Percentiles rank a stretch among this genome's conserved stretches.
Evolutionary conservation across 192 early-diverging fungal genomes (phyloP).

Genomic region (Backusella parvicylindrica): DNA sequence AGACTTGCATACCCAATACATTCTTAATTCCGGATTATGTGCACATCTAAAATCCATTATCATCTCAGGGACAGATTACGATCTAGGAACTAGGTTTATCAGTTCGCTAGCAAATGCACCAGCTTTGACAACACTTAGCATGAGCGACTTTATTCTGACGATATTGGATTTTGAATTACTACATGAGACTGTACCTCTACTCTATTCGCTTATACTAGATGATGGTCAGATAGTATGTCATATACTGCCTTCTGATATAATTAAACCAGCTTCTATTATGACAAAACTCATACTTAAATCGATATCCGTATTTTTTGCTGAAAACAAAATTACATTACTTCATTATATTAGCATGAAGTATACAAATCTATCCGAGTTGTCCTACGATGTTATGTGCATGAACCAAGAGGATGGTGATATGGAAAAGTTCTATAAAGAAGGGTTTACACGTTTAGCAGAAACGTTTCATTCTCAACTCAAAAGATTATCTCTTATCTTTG

Average conservation of each 20-base stretch:
- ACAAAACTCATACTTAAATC: neutral
- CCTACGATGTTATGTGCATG: neutral
- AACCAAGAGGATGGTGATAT: neutral
- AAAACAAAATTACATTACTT: neutral
- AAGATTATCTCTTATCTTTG: neutral
- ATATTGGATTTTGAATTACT: neutral
- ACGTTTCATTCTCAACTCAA: neutral
- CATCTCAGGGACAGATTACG: neutral
- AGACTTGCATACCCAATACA: neutral
- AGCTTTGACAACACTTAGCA: neutral
- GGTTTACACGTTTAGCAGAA: neutral
- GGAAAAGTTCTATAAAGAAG: neutral
- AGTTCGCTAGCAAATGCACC: neutral
- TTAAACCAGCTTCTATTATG: neutral
- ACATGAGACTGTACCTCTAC: neutral
- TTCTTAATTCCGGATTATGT: neutral
- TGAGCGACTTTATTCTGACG: neutral
- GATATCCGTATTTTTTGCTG: neutral
- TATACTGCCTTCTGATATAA: neutral
- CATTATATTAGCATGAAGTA: neutral
- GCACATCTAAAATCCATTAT: neutral
- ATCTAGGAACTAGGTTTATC: neutral
- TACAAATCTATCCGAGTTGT: neutral
- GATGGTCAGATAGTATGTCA: neutral
- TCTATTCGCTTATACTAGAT: neutral